Evolutionary conservation across 2,329 filamentous ascomycete genomes (phyloP).

Genomic region (Fusarium vanettenii): DNA sequence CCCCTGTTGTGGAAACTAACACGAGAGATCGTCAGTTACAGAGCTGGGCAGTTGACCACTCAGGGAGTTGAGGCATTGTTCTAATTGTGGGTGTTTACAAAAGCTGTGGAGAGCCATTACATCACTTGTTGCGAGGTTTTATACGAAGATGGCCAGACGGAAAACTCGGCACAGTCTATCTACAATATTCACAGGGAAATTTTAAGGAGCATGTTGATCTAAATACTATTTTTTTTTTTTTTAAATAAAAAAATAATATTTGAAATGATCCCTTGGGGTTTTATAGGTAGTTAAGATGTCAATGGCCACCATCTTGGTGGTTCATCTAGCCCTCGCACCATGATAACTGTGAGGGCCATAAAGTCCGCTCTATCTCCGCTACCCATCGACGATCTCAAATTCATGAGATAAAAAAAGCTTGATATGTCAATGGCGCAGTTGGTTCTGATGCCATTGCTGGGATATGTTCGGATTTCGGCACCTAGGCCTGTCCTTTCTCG

Average conservation of each 20-base stretch:
- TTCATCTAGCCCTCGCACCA: not conserved
- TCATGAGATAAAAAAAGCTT: not conserved
- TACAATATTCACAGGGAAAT: not conserved
- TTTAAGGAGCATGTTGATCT: not conserved
- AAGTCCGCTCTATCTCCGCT: not conserved
- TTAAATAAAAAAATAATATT: too few relatives aligned
- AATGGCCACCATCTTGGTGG: not conserved
- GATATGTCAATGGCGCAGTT: not conserved
- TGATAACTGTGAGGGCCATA: not conserved
- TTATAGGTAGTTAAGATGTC: too few relatives aligned
- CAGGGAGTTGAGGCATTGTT: not conserved
- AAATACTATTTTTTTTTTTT: accelerated
- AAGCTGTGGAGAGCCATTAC: constrained; percentile 6
- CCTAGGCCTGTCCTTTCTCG: not conserved
- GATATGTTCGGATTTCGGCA: not conserved
- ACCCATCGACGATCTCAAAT: not conserved
- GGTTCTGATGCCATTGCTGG: not conserved
- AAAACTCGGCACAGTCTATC: not conserved
- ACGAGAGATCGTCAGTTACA: not conserved
- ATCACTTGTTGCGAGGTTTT: not conserved
- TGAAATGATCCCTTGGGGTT: too few relatives aligned
- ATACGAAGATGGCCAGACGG: not conserved
- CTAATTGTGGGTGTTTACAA: not conserved
- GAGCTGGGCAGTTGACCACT: not conserved
- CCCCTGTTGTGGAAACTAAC: not conserved